Evolutionary conservation across 148 eudicot species (phyloP).

Genomic region (Rhododendron griersonianum): DNA sequence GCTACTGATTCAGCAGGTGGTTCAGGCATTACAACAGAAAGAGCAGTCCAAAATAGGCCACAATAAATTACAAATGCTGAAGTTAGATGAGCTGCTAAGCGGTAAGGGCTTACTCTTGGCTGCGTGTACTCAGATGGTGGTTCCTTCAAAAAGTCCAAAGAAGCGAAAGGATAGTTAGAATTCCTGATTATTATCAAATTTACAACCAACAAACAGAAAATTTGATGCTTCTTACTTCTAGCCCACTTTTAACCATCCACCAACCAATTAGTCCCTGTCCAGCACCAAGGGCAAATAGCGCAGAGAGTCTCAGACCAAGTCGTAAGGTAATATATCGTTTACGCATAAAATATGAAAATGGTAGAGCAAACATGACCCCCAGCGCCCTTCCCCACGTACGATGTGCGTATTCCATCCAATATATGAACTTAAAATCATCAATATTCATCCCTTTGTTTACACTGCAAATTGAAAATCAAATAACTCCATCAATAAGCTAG

Average conservation of each 20-base stretch:
- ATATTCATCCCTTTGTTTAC: conserved; percentile 88
- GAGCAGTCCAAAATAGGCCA: conserved; percentile 95
- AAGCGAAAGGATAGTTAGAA: not conserved
- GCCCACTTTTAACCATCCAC: conserved; percentile 99
- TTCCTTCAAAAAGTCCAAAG: conserved; percentile 42
- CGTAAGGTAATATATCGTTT: conserved; percentile 80
- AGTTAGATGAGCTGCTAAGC: conserved; percentile 94
- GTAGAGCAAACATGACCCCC: conserved; percentile 95
- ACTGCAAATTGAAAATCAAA: conserved; percentile 27
- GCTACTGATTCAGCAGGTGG: conserved; percentile 90
- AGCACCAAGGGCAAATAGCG: conserved; percentile 88
- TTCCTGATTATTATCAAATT: not conserved
- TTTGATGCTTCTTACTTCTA: conserved; percentile 52
- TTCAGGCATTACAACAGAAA: conserved; percentile 98
- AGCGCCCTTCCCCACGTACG: conserved; percentile 99
- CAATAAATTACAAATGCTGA: conserved; percentile 85
- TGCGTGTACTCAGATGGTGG: conserved; percentile 73
- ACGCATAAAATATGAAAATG: conserved; percentile 87
- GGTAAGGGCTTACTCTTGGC: conserved; percentile 97
- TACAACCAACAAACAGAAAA: not conserved
- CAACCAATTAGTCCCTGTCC: conserved; percentile 97
- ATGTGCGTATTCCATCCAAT: conserved; percentile 99
- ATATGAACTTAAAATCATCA: conserved; percentile 93
- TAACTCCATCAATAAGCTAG: not conserved
- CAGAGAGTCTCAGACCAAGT: conserved; percentile 77